phyloP scores from a whole-genome alignment of 2,329 filamentous ascomycete species.

The Claviceps cyperi region DNA sequence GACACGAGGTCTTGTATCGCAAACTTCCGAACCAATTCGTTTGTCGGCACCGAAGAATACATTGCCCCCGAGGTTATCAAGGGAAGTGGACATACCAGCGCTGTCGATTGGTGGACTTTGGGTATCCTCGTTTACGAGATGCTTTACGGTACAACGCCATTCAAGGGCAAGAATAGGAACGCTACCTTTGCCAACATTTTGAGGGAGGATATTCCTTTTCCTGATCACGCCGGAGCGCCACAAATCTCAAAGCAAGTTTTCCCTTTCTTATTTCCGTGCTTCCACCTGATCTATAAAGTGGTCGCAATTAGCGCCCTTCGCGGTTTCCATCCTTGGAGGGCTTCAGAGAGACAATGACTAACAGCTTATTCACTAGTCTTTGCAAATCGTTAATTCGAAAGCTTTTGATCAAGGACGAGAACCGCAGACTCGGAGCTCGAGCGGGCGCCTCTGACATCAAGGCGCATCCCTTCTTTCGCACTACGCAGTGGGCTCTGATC shows the following conservation, averaged over 20 bases:
- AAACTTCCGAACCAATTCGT: slow-evolving; percentile 96
- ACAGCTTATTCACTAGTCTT: slow-evolving; percentile 39
- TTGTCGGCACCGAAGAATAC: slow-evolving; percentile 97
- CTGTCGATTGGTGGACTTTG: slow-evolving; percentile 98
- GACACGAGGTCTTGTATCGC: slow-evolving; percentile 97
- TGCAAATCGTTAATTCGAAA: slow-evolving; percentile 97
- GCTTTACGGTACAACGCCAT: slow-evolving; percentile 95
- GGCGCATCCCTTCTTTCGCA: slow-evolving; percentile 86
- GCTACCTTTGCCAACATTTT: slow-evolving; percentile 97
- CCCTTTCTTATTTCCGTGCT: neutral
- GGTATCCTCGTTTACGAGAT: slow-evolving; percentile 98
- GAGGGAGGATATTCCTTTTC: slow-evolving; percentile 89
- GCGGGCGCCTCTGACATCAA: slow-evolving; percentile 97
- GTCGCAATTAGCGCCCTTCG: no score
- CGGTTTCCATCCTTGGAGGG: no score
- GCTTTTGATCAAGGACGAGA: slow-evolving; percentile 94
- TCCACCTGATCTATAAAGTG: neutral
- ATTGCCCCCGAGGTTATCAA: slow-evolving; percentile 98
- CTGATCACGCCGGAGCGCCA: slow-evolving; percentile 69
- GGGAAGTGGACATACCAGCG: slow-evolving; percentile 93
- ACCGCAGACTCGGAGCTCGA: slow-evolving; percentile 78
- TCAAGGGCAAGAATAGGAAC: slow-evolving; percentile 98
- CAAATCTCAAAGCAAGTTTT: slow-evolving; percentile 80
- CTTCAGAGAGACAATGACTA: neutral
- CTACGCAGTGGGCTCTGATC: slow-evolving; percentile 91